Evolutionary conservation across 2,329 filamentous ascomycete genomes (phyloP), one percentile per base, ranked within the genome.

Genomic region (Penicillium sp.): DNA sequence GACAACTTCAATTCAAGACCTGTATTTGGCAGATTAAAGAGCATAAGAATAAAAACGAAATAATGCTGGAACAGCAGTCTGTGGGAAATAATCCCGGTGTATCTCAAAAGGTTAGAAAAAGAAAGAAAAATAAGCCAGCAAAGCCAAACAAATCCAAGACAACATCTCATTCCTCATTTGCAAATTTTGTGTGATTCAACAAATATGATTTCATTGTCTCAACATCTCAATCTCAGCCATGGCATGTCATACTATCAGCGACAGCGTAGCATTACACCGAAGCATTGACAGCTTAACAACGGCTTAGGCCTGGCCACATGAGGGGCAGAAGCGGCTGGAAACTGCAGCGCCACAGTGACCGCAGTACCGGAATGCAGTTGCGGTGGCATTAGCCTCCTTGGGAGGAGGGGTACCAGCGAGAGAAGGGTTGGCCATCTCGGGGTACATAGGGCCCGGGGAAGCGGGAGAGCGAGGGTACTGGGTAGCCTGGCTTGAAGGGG

Each of bases 41-140:
- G 24, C 10, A 5, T 10, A 28, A 28, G 10, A 28, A 28, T 33
- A 83, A n/a, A n/a, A 28, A 42, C 3, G n/a, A 26, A 43, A 43
- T 28, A 43, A 28, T 43, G 23, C 14, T 43, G 13, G 7, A 1
- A 28, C 23, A 43, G 39, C 39, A 40, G 11, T 28, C 5, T 18
- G 39, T 26, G 39, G 39, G 24, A 26, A 16, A 28, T 16, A 11
- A 43, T 28, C 39, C 39, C 39, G 39, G 39, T 43, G 39, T 43
- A 43, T 43, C 39, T 16, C 39, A 43, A 43, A 39, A 39, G 18
- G 11, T 43, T 37, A 39, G 18, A 6, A 39, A 21, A 33, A 10
- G 13, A 33, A 33, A 33, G 31, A n/a, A 33, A 33, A 33, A 14
- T 9, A n/a, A 37, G 16, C 24, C 24, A 28, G 19, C 9, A 11